phyloP scores from a whole-genome alignment of 345 rosid genomes.

The Bruguiera sexangula region DNA sequence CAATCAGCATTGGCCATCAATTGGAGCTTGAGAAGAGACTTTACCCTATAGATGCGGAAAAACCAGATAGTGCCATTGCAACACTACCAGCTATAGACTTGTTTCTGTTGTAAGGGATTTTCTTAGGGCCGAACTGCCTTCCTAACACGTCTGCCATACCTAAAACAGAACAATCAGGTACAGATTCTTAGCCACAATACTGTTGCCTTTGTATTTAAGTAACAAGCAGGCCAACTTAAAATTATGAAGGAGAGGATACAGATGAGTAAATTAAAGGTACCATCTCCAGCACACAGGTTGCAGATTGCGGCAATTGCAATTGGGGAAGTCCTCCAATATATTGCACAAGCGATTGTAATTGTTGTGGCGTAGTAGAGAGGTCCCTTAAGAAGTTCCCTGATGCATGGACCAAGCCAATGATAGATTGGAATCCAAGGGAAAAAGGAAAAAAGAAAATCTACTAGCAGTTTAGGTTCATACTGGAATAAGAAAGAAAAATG shows the following conservation, averaged over 20 bases:
- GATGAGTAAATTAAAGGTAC: slow-evolving; percentile 33
- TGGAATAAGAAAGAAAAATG: not conserved
- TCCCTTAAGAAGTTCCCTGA: slow-evolving; percentile 93
- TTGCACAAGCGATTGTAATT: slow-evolving; percentile 49
- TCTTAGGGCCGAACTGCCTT: slow-evolving; percentile 60
- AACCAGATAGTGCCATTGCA: slow-evolving; percentile 73
- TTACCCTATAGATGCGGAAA: slow-evolving; percentile 65
- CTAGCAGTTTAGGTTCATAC: not conserved
- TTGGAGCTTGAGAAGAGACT: not conserved
- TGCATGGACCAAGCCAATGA: slow-evolving; percentile 23
- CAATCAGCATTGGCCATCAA: not conserved
- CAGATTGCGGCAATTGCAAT: slow-evolving; percentile 69
- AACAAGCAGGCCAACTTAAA: not conserved
- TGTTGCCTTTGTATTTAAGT: too few species aligned
- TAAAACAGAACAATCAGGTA: slow-evolving; percentile 19
- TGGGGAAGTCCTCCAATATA: slow-evolving; percentile 85
- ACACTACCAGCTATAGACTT: slow-evolving; percentile 82
- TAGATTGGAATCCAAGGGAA: not conserved
- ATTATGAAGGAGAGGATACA: not conserved
- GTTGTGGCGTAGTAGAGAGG: slow-evolving; percentile 73
- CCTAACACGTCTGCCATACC: slow-evolving; percentile 92
- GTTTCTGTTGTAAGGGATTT: slow-evolving; percentile 73
- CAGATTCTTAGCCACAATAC: not conserved
- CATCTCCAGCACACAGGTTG: slow-evolving; percentile 99
- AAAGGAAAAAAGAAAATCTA: too few species aligned